A percentile compares a stretch with the other conserved stretches of the same genome.
Conservation (phyloP, 2,329 filamentous ascomycete genomes). For the Epichloe scottii region DNA sequence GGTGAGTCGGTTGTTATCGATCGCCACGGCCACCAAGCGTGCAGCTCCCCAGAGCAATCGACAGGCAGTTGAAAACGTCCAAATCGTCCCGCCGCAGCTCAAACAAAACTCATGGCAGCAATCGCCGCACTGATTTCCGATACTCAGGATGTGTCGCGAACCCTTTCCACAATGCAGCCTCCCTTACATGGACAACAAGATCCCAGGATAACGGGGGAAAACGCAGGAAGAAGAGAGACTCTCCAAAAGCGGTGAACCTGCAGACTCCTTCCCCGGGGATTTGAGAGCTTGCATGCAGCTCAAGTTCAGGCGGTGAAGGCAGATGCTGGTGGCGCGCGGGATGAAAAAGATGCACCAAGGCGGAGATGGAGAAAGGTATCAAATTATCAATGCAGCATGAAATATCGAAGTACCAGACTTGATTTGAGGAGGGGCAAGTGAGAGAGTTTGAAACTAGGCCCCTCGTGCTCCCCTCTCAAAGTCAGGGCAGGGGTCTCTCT, state of each 20-base stretch:
- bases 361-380: background rate
- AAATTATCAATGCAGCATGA: too few relatives aligned
- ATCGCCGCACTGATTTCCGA: background rate
- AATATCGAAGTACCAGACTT: too few relatives aligned
- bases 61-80: background rate
- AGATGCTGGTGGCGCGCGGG: background rate
- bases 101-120: background rate
- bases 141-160: background rate
- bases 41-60: too few relatives aligned
- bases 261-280: background rate
- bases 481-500: too few relatives aligned
- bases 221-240: too few relatives aligned
- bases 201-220: too few relatives aligned
- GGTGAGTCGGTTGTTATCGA: background rate
- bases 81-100: background rate
- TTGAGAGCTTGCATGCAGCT: background rate
- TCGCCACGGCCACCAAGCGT: background rate
- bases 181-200: too few relatives aligned
- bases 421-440: too few relatives aligned
- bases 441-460: too few relatives aligned
- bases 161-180: background rate
- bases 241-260: too few relatives aligned
- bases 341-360: background rate
- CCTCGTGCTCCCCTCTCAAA: too few relatives aligned
- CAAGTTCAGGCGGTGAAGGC: background rate